Conservation (phyloP, 2,329 filamentous ascomycete species). For the Coleophoma eucalyptorum region DNA sequence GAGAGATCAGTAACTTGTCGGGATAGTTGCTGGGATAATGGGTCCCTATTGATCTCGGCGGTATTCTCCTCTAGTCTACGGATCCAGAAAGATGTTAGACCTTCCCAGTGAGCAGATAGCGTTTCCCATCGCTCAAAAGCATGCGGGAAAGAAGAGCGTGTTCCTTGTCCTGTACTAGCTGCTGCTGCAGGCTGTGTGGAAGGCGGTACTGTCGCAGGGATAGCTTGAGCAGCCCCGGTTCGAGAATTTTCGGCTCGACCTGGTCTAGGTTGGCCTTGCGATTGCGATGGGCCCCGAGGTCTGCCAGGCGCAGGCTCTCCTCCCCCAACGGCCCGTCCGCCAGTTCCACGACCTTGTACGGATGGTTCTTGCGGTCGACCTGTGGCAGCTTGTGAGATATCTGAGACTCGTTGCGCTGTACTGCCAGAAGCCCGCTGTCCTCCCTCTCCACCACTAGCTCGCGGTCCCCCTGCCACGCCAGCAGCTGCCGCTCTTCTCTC, state of each 20-base stretch:
- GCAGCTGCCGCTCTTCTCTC: constrained; percentile 59
- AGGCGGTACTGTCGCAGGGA: neutral
- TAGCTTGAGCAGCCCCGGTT: constrained; percentile 11
- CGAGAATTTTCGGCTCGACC: constrained; percentile 11
- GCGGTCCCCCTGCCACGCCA: constrained; percentile 35
- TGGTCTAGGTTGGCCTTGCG: constrained; percentile 16
- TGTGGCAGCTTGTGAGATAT: constrained; percentile 25
- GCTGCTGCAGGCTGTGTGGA: neutral
- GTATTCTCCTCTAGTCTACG: constrained; percentile 87
- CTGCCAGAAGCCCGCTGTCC: constrained; percentile 16
- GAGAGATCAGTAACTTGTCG: constrained; percentile 97
- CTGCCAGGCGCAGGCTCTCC: constrained; percentile 22
- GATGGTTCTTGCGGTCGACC: constrained; percentile 18
- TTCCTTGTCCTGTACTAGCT: constrained; percentile 12
- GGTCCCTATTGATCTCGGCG: constrained; percentile 77
- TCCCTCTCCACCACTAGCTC: constrained; percentile 13
- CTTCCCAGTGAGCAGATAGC: constrained; percentile 96
- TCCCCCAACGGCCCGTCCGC: constrained; percentile 20
- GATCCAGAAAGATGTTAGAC: constrained; percentile 96
- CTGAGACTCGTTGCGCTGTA: constrained; percentile 22
- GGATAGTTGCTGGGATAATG: constrained; percentile 81
- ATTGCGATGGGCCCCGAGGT: constrained; percentile 19
- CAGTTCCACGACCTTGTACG: constrained; percentile 21
- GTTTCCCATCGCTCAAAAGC: constrained; percentile 98
- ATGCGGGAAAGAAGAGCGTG: constrained; percentile 80